These are phyloP conservation scores for Pterocarpus santalinus DNA, from an alignment of 306 rosid species.

Conservation along the genomic window DNA sequence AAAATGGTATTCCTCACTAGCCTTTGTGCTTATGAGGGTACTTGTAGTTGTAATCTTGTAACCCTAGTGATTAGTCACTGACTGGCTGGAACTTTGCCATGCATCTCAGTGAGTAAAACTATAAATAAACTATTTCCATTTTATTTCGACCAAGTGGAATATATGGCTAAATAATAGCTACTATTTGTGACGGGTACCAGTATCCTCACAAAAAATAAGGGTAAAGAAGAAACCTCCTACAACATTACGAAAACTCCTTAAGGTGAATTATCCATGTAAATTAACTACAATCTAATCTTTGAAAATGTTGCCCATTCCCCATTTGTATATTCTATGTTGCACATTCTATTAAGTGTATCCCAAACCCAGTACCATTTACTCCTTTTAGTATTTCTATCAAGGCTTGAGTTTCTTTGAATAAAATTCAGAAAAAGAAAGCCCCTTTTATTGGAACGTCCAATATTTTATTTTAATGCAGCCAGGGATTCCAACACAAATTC, in stretches of 20 bases:
- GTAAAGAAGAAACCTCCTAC: not conserved
- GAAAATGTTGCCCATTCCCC: not conserved
- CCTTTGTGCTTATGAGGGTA: not conserved
- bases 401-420: not conserved
- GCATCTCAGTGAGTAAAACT: not conserved
- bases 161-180: not conserved
- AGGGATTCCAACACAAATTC: slow-evolving; percentile 27
- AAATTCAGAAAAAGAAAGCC: not conserved
- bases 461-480: not conserved
- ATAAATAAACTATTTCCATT: not conserved
- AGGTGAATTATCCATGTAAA: slow-evolving; percentile 3
- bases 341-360: not conserved
- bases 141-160: not conserved
- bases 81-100: not conserved
- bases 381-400: not conserved
- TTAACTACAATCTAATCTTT: not conserved
- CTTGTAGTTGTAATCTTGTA: not conserved
- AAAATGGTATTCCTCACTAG: not conserved
- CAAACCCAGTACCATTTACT: not conserved
- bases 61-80: not conserved
- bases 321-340: not conserved
- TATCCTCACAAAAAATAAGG: not conserved
- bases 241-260: not conserved
- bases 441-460: not conserved
- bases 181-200: not conserved